These are phyloP conservation scores for Diaporthe sp. DNA, from an alignment of 2,329 filamentous ascomycete genomes.

Conservation along the genomic window DNA sequence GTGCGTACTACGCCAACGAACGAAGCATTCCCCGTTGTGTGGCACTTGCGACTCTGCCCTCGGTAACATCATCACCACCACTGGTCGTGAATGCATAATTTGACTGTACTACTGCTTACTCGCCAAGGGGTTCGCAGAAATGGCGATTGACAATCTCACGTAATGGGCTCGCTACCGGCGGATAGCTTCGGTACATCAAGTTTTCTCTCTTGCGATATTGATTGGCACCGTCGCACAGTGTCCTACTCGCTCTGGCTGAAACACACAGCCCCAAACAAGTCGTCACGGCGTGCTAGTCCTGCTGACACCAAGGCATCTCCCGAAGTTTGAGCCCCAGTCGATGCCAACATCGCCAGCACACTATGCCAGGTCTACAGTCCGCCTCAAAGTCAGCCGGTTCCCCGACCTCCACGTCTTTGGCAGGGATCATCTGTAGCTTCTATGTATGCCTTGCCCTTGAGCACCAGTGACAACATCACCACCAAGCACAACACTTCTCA, in stretches of 20 bases:
- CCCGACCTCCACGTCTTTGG: not conserved
- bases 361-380: not conserved
- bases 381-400: not conserved
- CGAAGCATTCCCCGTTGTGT: not conserved
- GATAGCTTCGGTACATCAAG: not conserved
- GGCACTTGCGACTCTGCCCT: not conserved
- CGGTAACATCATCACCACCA: not conserved
- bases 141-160: constrained; percentile 10
- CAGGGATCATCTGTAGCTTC: not conserved
- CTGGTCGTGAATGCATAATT: not conserved
- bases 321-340: constrained; percentile 5
- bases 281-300: constrained; percentile 12
- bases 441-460: not conserved
- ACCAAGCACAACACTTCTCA: not conserved
- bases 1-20: not conserved
- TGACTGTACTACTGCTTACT: not conserved
- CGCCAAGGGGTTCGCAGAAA: constrained; percentile 9
- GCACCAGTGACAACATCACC: not conserved
- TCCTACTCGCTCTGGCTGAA: constrained; percentile 27
- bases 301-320: constrained; percentile 22
- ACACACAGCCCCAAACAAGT: constrained; percentile 33
- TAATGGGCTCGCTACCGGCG: constrained; percentile 26
- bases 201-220: not conserved
- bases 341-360: not conserved
- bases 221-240: constrained; percentile 1